Evolutionary conservation across 805 yeast species (phyloP).

Genomic region (Komagataella pseudopastoris): DNA sequence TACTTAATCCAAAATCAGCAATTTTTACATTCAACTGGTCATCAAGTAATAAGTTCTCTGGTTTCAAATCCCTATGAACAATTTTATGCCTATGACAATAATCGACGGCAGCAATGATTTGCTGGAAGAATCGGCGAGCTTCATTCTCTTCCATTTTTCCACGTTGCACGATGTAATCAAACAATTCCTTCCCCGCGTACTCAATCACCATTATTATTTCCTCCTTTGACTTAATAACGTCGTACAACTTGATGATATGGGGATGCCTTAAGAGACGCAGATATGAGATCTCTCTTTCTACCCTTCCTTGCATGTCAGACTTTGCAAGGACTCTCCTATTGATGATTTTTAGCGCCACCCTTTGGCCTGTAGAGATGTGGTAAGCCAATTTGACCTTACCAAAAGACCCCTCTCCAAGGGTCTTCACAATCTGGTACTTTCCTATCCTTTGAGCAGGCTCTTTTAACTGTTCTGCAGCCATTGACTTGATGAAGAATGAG

Average conservation of each 20-base stretch:
- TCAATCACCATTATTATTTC: slow-evolving; percentile 97
- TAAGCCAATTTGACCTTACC: slow-evolving; percentile 91
- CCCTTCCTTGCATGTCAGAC: slow-evolving; percentile 93
- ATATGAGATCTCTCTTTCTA: slow-evolving; percentile 89
- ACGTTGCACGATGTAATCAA: slow-evolving; percentile 88
- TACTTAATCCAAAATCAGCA: slow-evolving; percentile 91
- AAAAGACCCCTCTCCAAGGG: slow-evolving; percentile 92
- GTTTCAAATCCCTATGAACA: slow-evolving; percentile 93
- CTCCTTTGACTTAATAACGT: slow-evolving; percentile 88
- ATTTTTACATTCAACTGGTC: slow-evolving; percentile 86
- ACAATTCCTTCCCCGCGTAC: slow-evolving; percentile 91
- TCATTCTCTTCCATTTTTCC: slow-evolving; percentile 89
- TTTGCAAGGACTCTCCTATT: slow-evolving; percentile 86
- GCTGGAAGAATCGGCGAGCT: slow-evolving; percentile 90
- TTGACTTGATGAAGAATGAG: not conserved
- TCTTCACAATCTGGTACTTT: slow-evolving; percentile 83
- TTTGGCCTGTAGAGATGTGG: slow-evolving; percentile 82
- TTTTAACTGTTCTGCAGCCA: not conserved
- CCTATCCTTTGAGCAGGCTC: slow-evolving; percentile 44
- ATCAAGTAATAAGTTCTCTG: slow-evolving; percentile 82
- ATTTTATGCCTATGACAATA: slow-evolving; percentile 94
- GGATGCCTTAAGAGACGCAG: slow-evolving; percentile 84
- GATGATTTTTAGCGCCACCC: slow-evolving; percentile 87
- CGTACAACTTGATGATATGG: slow-evolving; percentile 89
- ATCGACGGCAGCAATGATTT: slow-evolving; percentile 91